A percentile compares a stretch with the other conserved stretches of the same genome.
These are phyloP conservation scores for Yamadazyma atlantica DNA, from an alignment of 1,139 yeast genomes.

Conservation along the genomic window DNA sequence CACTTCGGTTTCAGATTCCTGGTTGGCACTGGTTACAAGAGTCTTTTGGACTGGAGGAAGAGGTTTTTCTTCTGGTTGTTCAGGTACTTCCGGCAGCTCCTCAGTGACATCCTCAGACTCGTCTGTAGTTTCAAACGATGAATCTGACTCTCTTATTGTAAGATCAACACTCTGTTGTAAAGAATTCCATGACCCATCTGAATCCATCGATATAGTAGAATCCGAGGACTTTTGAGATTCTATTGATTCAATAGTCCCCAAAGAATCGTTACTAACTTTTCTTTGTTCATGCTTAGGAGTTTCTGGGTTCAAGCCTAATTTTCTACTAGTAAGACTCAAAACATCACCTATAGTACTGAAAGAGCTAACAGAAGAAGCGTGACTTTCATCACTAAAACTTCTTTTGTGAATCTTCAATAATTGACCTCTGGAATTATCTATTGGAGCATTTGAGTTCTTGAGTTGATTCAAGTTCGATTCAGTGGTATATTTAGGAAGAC, in stretches of 20 bases:
- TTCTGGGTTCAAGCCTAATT: conserved; percentile 1
- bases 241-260: conserved; percentile 6
- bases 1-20: neutral
- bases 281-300: conserved; percentile 4
- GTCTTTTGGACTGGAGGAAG: too few species aligned
- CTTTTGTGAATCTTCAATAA: conserved; percentile 27
- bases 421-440: conserved; percentile 5
- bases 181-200: conserved; percentile 33
- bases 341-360: conserved; percentile 39
- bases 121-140: conserved; percentile 6
- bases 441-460: conserved; percentile 15
- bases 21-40: neutral
- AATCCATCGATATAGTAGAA: conserved; percentile 11
- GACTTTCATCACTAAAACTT: conserved; percentile 40
- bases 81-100: too few species aligned
- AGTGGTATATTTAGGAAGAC: conserved; percentile 14
- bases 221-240: conserved; percentile 6
- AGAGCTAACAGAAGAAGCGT: conserved; percentile 38
- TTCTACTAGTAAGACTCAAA: conserved; percentile 19
- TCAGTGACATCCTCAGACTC: conserved; percentile 5
- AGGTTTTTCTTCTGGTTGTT: conserved; percentile 6
- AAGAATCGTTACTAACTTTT: conserved; percentile 8
- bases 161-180: conserved; percentile 36
- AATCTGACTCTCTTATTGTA: conserved; percentile 16
- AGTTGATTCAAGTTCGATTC: conserved; percentile 13